Base-by-base conservation (phyloP, 2,329 filamentous ascomycete genomes). In the Berkeleyomyces basicola region DNA sequence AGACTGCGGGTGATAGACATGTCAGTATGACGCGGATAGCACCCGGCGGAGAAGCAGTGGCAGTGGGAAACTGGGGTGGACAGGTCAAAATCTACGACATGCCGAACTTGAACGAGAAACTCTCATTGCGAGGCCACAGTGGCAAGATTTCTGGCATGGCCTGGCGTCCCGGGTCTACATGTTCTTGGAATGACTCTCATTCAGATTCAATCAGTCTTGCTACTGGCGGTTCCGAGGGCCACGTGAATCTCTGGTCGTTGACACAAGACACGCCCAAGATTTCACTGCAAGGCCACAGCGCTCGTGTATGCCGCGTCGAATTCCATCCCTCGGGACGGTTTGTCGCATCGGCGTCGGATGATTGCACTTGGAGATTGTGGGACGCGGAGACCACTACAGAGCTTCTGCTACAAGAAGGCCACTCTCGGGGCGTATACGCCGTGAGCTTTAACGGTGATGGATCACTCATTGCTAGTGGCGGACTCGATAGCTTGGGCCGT, bases 321-420 rank as follows among this genome's bases (percentile, higher is more conserved):
- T 96, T 97, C 70, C 93, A 99, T 68, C 93, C 93, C 0, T 95
- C 89, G 0, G 92, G 92, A 3, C 81, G 81, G 66, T 97, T 92
- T 70, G 78, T 97, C 4, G 93, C 92, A 4, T 96, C 91, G 0
- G 93, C 93, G 5, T 96, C 90, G 0, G 93, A 93, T 69, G 93
- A 99, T 71, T 96, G 90, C 1, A 96, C 93, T 0, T 99, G 93
- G 93, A 84, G 92, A 53, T 77, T 99, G 42, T 99, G 93, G 92
- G 92, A 97, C 71, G 83, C 97, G 0, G 85, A 89, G 67, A 93
- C 87, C 0, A 88, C 84, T 0, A 85, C 85, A 2, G 91, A 97
- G 70, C 75, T 97, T 1, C 78, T 95, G 1, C 78, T 95, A 0
- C 93, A 99, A 72, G 92, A 97, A 74, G 93, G 93, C 0, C 93